Conservation (phyloP, 257 asterid genomes). For the Plectranthus barbatus region DNA sequence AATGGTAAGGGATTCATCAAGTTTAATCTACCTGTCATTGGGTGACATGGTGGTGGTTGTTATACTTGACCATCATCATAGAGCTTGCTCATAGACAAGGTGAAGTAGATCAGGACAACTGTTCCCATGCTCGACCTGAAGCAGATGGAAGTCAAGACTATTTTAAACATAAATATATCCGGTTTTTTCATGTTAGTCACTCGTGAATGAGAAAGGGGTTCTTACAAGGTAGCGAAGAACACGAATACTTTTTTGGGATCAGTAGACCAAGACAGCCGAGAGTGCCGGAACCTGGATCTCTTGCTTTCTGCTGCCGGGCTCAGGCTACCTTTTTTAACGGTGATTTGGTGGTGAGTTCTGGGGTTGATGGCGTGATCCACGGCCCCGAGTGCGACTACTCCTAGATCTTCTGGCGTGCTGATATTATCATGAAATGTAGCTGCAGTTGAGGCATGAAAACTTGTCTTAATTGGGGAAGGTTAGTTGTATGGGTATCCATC, state of each 20-base stretch:
- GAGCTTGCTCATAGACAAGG: conserved; percentile 33
- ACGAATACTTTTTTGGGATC: conserved; percentile 55
- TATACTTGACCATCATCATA: conserved; percentile 14
- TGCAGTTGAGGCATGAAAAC: conserved; percentile 13
- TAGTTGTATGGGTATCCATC: too few relatives aligned
- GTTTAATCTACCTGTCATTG: not conserved
- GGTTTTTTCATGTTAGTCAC: not conserved
- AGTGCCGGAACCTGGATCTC: conserved; percentile 32
- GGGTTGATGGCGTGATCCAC: conserved; percentile 20
- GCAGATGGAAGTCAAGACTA: not conserved
- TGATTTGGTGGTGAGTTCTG: conserved; percentile 53
- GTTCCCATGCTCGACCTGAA: conserved; percentile 61
- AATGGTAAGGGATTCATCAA: not conserved
- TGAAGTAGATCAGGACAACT: conserved; percentile 44
- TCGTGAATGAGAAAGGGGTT: not conserved
- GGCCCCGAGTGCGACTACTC: conserved; percentile 23
- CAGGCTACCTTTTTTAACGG: conserved; percentile 28
- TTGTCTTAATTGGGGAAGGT: not conserved
- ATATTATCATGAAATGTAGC: conserved; percentile 35
- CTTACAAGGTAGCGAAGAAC: conserved; percentile 62
- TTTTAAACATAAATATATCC: conserved; percentile 8
- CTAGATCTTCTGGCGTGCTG: conserved; percentile 44
- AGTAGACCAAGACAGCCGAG: conserved; percentile 27
- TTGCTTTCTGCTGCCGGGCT: conserved; percentile 26
- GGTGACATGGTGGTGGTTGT: not conserved